Percentiles rank a stretch among this genome's conserved stretches.
phyloP scores from a whole-genome alignment of 441 rosid genomes.

The Aquilaria agallochum region DNA sequence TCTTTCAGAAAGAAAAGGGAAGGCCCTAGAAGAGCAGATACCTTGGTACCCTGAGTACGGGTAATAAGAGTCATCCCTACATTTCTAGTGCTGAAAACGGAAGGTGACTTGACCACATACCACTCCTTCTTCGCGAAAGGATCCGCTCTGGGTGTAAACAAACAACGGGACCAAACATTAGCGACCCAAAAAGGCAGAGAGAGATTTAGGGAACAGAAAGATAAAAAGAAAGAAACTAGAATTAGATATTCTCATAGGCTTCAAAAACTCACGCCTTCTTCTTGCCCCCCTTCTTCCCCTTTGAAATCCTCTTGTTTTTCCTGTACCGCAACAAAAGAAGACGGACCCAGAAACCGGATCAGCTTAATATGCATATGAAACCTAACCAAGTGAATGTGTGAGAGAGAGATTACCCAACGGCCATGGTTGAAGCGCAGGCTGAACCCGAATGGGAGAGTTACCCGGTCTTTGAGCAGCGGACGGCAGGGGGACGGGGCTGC shows the following conservation, averaged over 20 bases:
- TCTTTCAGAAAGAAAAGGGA: background rate
- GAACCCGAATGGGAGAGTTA: too few relatives aligned
- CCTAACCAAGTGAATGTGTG: background rate
- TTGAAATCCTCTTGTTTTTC: slow-evolving; percentile 85
- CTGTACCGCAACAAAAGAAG: slow-evolving; percentile 19
- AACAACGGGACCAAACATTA: too few relatives aligned
- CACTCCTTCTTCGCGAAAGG: slow-evolving; percentile 93
- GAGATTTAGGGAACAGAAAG: background rate
- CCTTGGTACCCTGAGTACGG: slow-evolving; percentile 97
- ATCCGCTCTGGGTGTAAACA: slow-evolving; percentile 43
- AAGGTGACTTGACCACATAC: slow-evolving; percentile 90
- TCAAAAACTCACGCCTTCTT: slow-evolving; percentile 65
- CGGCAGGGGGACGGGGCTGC: too few relatives aligned
- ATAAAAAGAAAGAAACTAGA: background rate
- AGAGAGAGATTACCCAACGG: slow-evolving; percentile 54
- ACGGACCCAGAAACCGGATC: background rate
- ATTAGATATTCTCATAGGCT: background rate
- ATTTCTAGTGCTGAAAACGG: slow-evolving; percentile 46
- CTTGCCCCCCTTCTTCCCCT: slow-evolving; percentile 89
- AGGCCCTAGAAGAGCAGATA: slow-evolving; percentile 6
- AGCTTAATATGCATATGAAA: background rate
- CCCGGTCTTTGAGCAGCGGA: too few relatives aligned
- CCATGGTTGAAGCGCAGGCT: slow-evolving; percentile 38
- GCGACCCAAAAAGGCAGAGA: background rate
- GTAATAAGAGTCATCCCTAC: slow-evolving; percentile 88